A percentile compares a stretch with the other conserved stretches of the same genome.
Evolutionary conservation across 2,329 filamentous ascomycete genomes (phyloP).

Genomic region (Venturia pyrina): DNA sequence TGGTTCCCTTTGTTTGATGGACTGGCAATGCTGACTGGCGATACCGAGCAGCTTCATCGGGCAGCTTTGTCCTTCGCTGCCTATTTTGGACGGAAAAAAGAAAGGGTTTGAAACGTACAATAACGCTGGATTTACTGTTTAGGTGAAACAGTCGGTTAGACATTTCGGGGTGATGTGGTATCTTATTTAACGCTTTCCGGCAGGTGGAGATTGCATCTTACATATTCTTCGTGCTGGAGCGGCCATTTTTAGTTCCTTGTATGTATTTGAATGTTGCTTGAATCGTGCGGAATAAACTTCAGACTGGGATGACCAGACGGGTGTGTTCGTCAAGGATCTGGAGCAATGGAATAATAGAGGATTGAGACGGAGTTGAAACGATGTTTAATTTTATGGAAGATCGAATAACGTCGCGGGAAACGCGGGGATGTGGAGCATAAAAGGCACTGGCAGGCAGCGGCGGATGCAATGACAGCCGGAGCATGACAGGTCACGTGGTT

Average conservation of each 20-base stretch:
- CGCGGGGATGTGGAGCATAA: not conserved
- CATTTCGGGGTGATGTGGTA: not conserved
- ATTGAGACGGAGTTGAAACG: not conserved
- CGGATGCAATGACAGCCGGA: not conserved
- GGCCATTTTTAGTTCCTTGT: not conserved
- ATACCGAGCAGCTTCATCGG: not conserved
- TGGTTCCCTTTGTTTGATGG: not conserved
- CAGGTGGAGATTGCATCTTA: not conserved
- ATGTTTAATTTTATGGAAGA: not conserved
- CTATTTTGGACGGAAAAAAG: not conserved
- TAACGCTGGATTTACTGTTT: slow-evolving; percentile 27
- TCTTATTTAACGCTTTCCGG: not conserved
- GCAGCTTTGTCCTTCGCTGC: not conserved
- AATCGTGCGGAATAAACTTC: no score
- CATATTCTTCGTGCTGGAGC: slow-evolving; percentile 8
- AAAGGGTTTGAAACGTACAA: slow-evolving; percentile 23
- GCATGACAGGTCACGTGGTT: not conserved
- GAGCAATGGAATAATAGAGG: not conserved
- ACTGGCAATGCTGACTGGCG: not conserved
- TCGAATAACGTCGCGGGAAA: not conserved
- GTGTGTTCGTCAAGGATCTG: not conserved
- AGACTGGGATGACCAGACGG: no score
- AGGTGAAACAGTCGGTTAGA: not conserved
- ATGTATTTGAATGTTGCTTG: not conserved
- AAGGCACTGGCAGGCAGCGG: no score